phyloP scores from a whole-genome alignment of 2,329 filamentous ascomycete species.

The Spiromastix sp. region DNA sequence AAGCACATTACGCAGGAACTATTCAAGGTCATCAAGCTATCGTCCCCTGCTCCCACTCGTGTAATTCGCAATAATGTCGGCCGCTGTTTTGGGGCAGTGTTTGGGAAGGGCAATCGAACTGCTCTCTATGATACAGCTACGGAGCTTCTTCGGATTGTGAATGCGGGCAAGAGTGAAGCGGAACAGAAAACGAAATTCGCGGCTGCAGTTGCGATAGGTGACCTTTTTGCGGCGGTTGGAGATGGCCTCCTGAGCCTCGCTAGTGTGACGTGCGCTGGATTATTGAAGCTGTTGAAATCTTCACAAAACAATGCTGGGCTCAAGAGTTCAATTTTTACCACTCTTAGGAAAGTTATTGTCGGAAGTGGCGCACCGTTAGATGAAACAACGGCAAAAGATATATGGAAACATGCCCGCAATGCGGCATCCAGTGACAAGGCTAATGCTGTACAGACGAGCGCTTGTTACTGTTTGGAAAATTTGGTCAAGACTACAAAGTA shows the following conservation, averaged over 20 bases:
- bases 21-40: constrained; percentile 79
- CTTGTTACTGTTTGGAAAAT: constrained; percentile 68
- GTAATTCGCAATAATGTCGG: constrained; percentile 86
- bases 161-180: constrained; percentile 64
- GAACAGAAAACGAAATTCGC: constrained; percentile 76
- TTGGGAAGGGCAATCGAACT: constrained; percentile 78
- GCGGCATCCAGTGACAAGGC: constrained; percentile 73
- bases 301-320: constrained; percentile 72
- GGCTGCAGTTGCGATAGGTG: constrained; percentile 74
- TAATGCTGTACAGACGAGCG: constrained; percentile 64
- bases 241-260: constrained; percentile 85
- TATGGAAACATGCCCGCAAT: constrained; percentile 84
- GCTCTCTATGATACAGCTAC: constrained; percentile 91
- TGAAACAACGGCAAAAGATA: constrained; percentile 72
- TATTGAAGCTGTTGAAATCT: constrained; percentile 71
- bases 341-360: constrained; percentile 63
- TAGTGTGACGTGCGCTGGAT: constrained; percentile 57
- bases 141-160: constrained; percentile 65
- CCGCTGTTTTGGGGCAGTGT: constrained; percentile 70
- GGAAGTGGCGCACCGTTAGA: constrained; percentile 72
- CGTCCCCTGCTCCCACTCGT: constrained; percentile 70
- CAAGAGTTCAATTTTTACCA: constrained; percentile 64
- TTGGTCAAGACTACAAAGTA: constrained; percentile 63
- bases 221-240: constrained; percentile 82
- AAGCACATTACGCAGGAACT: constrained; percentile 88